These are phyloP conservation scores for Aspergillus glaucus DNA, from an alignment of 2,329 filamentous ascomycete species.

Conservation along the genomic window DNA sequence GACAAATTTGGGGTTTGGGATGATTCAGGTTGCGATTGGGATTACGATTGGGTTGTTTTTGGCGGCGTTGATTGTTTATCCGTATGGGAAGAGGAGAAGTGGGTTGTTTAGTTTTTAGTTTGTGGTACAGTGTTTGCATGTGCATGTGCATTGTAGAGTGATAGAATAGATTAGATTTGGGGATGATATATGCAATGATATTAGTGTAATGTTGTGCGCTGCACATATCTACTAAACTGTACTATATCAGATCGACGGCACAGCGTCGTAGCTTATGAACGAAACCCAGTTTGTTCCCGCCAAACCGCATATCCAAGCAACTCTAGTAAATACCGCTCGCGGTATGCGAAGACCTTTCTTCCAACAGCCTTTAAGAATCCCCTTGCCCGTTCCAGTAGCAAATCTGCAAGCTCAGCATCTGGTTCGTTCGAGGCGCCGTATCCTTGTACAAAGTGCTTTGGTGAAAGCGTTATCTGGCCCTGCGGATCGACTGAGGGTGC, in stretches of 20 bases:
- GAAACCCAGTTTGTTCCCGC: slow-evolving; percentile 10
- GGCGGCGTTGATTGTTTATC: slow-evolving; percentile 42
- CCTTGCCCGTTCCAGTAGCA: slow-evolving; percentile 6
- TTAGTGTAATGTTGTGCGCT: too few relatives aligned
- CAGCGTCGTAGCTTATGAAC: not conserved
- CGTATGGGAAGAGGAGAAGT: slow-evolving; percentile 41
- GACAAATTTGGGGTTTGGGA: slow-evolving; percentile 41
- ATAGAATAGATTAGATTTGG: too few relatives aligned
- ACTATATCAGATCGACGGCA: not conserved
- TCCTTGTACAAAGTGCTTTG: not conserved
- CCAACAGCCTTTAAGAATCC: slow-evolving; percentile 11
- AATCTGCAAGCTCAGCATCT: not conserved
- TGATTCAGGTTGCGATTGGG: slow-evolving; percentile 44
- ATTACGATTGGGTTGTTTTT: slow-evolving; percentile 44
- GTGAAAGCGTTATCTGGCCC: not conserved
- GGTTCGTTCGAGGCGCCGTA: not conserved
- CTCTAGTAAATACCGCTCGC: slow-evolving; percentile 18
- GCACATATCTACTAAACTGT: not conserved
- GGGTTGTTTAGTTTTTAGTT: slow-evolving; percentile 40
- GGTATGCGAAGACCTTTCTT: slow-evolving; percentile 13
- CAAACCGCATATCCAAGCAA: slow-evolving; percentile 15
- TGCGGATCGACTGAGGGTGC: not conserved
- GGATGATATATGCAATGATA: too few relatives aligned
- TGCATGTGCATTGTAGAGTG: too few relatives aligned
- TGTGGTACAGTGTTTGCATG: not conserved